Percentiles rank a stretch among this genome's conserved stretches.
Conservation (phyloP, 352 stramenopile species). For the Blastocystis sp. region DNA sequence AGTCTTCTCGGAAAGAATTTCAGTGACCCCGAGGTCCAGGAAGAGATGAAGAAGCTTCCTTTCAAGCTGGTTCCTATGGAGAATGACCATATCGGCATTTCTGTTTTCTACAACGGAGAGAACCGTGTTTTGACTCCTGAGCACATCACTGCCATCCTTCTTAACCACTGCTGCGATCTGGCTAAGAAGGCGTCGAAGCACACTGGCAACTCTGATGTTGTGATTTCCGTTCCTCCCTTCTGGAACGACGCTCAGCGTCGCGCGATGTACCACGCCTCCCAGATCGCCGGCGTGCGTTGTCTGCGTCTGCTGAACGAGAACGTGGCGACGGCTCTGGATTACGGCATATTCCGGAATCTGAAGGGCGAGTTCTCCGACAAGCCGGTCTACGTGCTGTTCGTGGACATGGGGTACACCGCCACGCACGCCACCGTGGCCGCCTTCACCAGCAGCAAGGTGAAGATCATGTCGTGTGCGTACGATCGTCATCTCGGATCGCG, state of each 20-base stretch:
- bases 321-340: slow-evolving; percentile 86
- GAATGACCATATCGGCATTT: slow-evolving; percentile 76
- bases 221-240: slow-evolving; percentile 79
- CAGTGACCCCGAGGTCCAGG: slow-evolving; percentile 85
- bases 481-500: slow-evolving; percentile 88
- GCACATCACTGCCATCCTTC: slow-evolving; percentile 89
- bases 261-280: slow-evolving; percentile 81
- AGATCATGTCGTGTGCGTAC: slow-evolving; percentile 84
- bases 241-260: slow-evolving; percentile 93
- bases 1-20: slow-evolving; percentile 90
- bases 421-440: slow-evolving; percentile 38
- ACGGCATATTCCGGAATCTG: slow-evolving; percentile 90
- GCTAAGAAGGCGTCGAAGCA: slow-evolving; percentile 82
- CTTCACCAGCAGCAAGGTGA: slow-evolving; percentile 77
- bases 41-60: slow-evolving; percentile 81
- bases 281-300: slow-evolving; percentile 88
- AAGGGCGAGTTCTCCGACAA: slow-evolving; percentile 85
- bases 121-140: slow-evolving; percentile 83
- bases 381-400: slow-evolving; percentile 93
- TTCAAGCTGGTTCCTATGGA: slow-evolving; percentile 81
- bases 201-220: slow-evolving; percentile 71
- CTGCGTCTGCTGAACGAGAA: slow-evolving; percentile 95
- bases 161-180: slow-evolving; percentile 91
- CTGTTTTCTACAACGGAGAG: slow-evolving; percentile 84
- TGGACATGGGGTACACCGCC: slow-evolving; percentile 87